Base-by-base conservation (phyloP, 179 eudicot species). In the Nepenthes alata region DNA sequence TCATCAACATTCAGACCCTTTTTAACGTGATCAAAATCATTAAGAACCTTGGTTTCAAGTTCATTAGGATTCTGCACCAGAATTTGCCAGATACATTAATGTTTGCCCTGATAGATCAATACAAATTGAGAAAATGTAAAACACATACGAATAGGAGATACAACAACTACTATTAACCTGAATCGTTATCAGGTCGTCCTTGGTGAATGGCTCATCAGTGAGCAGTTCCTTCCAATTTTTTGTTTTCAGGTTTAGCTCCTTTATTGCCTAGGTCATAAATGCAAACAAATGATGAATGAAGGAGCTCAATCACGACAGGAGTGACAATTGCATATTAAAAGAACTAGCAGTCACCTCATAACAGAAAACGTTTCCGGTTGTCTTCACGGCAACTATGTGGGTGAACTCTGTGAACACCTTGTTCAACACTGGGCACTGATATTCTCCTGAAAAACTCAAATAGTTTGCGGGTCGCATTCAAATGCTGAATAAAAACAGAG, bases 211-310 rank as follows among this genome's bases (percentile, higher is more conserved):
- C 67, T 86, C 95, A 58, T 93, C 98, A 56, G 97, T 93, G 57
- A 93, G 88, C 64, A 93, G 88, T 71, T 93, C 98, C 78, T 89
- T 93, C 98, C 98, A 93, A 58, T 81, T 89, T 75, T 89, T 93
- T 2, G 98, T 89, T 75, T 89, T 93, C 3, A 93, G 79, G 76
- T 93, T 93, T 66, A 93, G 74, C 75, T 93, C 98, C 74, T 89
- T 93, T 63, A 93, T 82, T 57, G 98, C 98, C 98, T 93, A 47
- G 2, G 53, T 41, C 47, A 37, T 37, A 68, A 71, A 57, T 35
- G 50, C 39, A 67, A 61, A 63, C 44, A 44, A 39, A 14, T 55
- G 59, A 55, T 13, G 15, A 11, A 15, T 11, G 50, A 50, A 15
- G 37, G 11, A 11, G 11, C 55, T 5, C 5, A 55, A 7, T 10